Conservation (phyloP, 768 basidiomycete species). For the Hydnum rufescens region DNA sequence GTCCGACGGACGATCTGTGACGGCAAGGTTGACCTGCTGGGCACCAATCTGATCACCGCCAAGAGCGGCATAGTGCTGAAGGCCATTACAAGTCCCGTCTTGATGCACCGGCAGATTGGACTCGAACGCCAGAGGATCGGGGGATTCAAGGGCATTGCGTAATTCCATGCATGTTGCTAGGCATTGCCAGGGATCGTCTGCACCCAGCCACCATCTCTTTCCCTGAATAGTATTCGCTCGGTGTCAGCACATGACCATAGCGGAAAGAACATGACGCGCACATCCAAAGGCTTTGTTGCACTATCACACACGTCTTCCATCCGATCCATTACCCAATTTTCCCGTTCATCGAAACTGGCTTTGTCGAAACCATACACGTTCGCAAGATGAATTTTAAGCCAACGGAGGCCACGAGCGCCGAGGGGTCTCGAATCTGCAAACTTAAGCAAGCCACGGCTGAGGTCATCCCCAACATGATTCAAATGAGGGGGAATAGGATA, state of each 20-base stretch:
- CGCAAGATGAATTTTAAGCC: conserved; percentile 90
- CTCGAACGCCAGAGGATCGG: conserved; percentile 33
- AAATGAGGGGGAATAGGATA: conserved; percentile 94
- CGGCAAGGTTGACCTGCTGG: conserved; percentile 74
- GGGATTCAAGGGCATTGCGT: conserved; percentile 53
- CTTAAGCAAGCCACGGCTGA: conserved; percentile 65
- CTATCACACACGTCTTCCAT: conserved; percentile 66
- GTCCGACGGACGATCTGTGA: conserved; percentile 73
- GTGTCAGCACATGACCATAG: neutral
- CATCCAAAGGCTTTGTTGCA: conserved; percentile 59
- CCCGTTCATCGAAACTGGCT: conserved; percentile 85
- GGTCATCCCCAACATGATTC: conserved; percentile 88
- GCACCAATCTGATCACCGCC: conserved; percentile 85
- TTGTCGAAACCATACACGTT: conserved; percentile 92
- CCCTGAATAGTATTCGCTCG: conserved; percentile 34
- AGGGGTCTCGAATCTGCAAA: conserved; percentile 68
- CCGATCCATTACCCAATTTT: conserved; percentile 47
- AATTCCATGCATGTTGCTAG: conserved; percentile 85
- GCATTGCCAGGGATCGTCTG: conserved; percentile 96
- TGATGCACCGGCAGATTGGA: conserved; percentile 84
- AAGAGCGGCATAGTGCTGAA: conserved; percentile 96
- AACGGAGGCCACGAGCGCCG: conserved; percentile 66
- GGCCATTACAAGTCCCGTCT: conserved; percentile 94
- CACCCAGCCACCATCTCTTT: conserved; percentile 67
- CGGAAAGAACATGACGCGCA: conserved; percentile 16